A percentile compares a stretch with the other conserved stretches of the same genome.
Conservation (phyloP, 169 alveolate genomes). For the Plasmodium vivax region DNA sequence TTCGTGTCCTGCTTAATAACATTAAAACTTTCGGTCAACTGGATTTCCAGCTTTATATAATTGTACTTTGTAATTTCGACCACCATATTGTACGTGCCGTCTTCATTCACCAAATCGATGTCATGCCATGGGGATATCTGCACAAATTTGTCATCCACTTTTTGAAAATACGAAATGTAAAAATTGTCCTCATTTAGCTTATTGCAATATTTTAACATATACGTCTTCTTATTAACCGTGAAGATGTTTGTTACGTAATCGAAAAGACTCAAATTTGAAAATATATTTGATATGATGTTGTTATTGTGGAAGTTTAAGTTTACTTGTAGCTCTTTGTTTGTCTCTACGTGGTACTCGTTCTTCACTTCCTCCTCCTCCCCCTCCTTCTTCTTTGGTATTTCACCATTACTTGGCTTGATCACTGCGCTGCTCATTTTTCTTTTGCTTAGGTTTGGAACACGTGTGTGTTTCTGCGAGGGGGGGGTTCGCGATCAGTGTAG, state of each 20-base stretch:
- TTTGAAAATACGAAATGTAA: conserved; percentile 35
- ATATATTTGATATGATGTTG: conserved; percentile 57
- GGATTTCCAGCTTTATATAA: conserved; percentile 53
- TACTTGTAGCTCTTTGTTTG: conserved; percentile 57
- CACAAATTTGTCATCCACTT: conserved; percentile 13
- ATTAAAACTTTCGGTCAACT: conserved; percentile 53
- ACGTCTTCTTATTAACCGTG: conserved; percentile 18
- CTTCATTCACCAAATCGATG: conserved; percentile 40
- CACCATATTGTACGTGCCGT: conserved; percentile 59
- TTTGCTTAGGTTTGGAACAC: background rate
- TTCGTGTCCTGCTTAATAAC: conserved; percentile 66
- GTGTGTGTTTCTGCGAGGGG: background rate
- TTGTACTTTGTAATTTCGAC: conserved; percentile 64
- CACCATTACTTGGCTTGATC: background rate
- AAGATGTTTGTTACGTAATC: conserved; percentile 32
- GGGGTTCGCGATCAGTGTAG: background rate
- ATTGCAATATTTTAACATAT: conserved; percentile 57
- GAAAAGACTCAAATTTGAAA: conserved; percentile 46
- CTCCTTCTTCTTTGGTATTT: background rate
- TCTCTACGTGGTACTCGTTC: conserved; percentile 29
- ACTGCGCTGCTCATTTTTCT: conserved; percentile 13
- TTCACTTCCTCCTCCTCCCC: background rate
- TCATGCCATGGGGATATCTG: conserved; percentile 72
- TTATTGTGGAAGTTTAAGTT: conserved; percentile 52
- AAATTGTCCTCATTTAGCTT: conserved; percentile 40